Percentiles rank a stretch among this genome's conserved stretches.
Conservation (phyloP, 169 alveolate species). For the Haemoproteus tartakovskyi region DNA sequence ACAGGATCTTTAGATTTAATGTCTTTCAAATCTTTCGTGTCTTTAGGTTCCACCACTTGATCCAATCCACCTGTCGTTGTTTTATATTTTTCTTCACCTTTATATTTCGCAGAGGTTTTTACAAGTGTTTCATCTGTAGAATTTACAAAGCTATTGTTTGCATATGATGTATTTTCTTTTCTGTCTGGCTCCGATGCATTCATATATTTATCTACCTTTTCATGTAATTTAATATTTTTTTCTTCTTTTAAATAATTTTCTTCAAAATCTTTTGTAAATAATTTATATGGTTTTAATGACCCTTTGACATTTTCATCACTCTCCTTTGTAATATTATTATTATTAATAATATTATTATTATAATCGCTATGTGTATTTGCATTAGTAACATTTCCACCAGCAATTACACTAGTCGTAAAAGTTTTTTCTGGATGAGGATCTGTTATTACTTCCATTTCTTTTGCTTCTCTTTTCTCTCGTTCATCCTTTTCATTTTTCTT, state of each 20-base stretch:
- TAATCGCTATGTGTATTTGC: neutral
- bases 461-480: no score
- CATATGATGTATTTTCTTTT: neutral
- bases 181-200: neutral
- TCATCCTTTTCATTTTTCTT: no score
- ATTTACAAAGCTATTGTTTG: neutral
- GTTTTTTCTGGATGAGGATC: constrained; percentile 7
- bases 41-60: neutral
- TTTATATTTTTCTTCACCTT: constrained; percentile 8
- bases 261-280: constrained; percentile 66
- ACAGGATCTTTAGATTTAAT: constrained; percentile 2
- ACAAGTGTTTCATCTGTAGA: neutral
- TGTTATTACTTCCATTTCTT: no score
- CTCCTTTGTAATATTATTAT: no score
- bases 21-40: neutral
- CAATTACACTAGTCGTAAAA: no score
- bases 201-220: no score
- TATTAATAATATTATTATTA: no score
- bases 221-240: neutral
- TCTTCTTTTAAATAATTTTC: constrained; percentile 58
- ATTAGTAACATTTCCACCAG: neutral
- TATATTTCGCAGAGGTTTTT: neutral
- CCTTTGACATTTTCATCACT: no score
- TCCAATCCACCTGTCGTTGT: neutral
- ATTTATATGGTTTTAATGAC: constrained; percentile 41